Evolutionary conservation across 2,329 filamentous ascomycete genomes (phyloP), one percentile per base, ranked within the genome.

Genomic region (Dactylellina sp.): DNA sequence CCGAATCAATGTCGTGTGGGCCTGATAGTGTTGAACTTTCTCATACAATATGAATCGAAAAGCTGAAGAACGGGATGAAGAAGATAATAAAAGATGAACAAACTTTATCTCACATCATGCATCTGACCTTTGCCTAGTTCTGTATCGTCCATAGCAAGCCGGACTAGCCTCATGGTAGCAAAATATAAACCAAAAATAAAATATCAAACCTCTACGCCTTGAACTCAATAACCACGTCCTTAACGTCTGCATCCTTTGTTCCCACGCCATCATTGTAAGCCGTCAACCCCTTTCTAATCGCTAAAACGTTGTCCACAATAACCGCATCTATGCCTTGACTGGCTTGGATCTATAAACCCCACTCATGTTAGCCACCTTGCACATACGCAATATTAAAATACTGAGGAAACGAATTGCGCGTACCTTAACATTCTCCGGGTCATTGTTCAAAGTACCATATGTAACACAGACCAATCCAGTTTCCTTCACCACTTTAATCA

Each of bases 271-370:
- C 63, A 32, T 64, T 70, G 22, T 72, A 63, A 25, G 71, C 47
- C 35, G 91, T 95, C 75, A 99, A 85, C 0, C 92, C 94, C 81
- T 97, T 93, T 50, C 94, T 89, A 77, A 99, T 97, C 42, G 92
- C 92, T 28, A 98, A 86, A 1, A 99, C 94, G 75, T 88, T 95
- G 80, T 99, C 95, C 12, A 98, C 95, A 79, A 99, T 99, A 61
- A 99, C 94, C 0, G 95, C 95, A 80, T 99, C 95, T 75, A 99
- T 97, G 52, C 95, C 94, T 82, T 97, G 92, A 62, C 92, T 91
- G 7, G 96, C 92, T 89, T 99, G 95, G 76, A 90, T 84, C 89
- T 93, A 80, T 77, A 77, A n/a, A n/a, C n/a, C 56, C 59, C 37
- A 42, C 28, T 75, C 39, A 64, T 39, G 37, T 42, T 44, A 44